Evolutionary conservation across 257 asterid species (phyloP), one percentile per base, ranked within the genome.

Genomic region (Prunella vulgaris): DNA sequence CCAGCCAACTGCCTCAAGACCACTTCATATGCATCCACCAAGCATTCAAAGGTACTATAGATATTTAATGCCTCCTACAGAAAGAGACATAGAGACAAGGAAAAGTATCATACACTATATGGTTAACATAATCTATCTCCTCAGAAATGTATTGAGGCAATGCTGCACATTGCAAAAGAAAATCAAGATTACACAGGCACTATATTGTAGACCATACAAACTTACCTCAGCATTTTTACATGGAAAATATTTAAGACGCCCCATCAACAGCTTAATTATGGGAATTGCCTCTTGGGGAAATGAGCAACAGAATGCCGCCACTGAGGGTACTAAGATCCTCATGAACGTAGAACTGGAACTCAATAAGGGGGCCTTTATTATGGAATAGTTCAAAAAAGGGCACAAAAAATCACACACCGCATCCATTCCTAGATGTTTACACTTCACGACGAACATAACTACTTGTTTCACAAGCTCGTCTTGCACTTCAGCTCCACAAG

Each of bases 401-500:
- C 81, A 75, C 83, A 94, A 60, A 80, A 87, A 91, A n/a, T 89
- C 92, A 85, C 95, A 88, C 74, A 87, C 87, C 17, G 85, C 83
- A 62, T 77, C 81, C 85, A 81, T 81, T 72, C 95, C 90, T 22
- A 83, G 72, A 66, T 85, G 84, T 73, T 79, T 91, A 73, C 84
- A 84, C 87, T 89, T 88, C 77, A 73, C 76, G 64, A 91, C 60
- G 67, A 90, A 89, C 22, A 80, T 24, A 73, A 78, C 72, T 71
- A 91, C 92, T 86, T 89, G 97, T 66, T 79, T 89, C 82, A 86
- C 86, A 51, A 94, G 97, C 79, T 84, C 96, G 21, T 79, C 58
- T 56, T 91, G 91, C 46, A 84, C 88, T 76, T 81, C 93, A 69
- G 71, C 42, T 46, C 96, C 87, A 51, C 89, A 84, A 48, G 90